phyloP scores from a whole-genome alignment of 139 green algal species.

The Deuterostichococcus epilithicus region DNA sequence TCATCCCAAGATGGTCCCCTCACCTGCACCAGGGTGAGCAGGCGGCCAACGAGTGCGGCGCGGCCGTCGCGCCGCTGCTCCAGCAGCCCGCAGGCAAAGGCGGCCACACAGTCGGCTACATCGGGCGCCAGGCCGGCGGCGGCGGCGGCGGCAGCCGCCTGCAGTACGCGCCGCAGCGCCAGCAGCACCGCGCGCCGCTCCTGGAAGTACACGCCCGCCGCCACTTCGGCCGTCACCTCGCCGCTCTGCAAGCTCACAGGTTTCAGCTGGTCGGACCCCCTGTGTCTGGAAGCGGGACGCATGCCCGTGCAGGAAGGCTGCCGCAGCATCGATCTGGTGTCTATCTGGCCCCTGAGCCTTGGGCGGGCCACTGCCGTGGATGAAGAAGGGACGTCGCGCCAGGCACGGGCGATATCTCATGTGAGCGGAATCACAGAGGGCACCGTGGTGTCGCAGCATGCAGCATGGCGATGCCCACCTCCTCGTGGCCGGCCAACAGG shows the following conservation, averaged over 20 bases:
- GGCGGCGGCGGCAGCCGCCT: slow-evolving; percentile 13
- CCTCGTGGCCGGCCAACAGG: slow-evolving; percentile 49
- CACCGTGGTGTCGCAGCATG: no score
- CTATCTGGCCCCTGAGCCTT: not conserved
- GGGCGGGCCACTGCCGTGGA: no score
- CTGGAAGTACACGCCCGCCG: slow-evolving; percentile 52
- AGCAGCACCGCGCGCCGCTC: slow-evolving; percentile 46
- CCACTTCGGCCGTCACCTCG: slow-evolving; percentile 43
- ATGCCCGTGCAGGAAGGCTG: not conserved
- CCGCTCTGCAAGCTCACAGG: slow-evolving; percentile 32
- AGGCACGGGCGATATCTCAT: no score
- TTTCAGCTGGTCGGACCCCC: no score
- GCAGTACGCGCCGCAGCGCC: slow-evolving; percentile 47
- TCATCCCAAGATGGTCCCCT: no score
- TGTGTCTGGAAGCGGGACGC: no score
- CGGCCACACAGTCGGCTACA: slow-evolving; percentile 9
- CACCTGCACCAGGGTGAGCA: slow-evolving; percentile 46
- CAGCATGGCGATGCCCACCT: slow-evolving; percentile 32
- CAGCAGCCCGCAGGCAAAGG: slow-evolving; percentile 45
- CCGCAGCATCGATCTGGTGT: no score
- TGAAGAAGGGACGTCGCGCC: no score
- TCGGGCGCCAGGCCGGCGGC: not conserved
- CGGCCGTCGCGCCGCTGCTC: slow-evolving; percentile 7
- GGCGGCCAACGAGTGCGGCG: slow-evolving; percentile 30
- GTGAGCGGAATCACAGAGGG: no score